Percentiles rank a stretch among this genome's conserved stretches.
phyloP scores from a whole-genome alignment of 192 early-diverging fungal species.

The Linnemannia exigua region DNA sequence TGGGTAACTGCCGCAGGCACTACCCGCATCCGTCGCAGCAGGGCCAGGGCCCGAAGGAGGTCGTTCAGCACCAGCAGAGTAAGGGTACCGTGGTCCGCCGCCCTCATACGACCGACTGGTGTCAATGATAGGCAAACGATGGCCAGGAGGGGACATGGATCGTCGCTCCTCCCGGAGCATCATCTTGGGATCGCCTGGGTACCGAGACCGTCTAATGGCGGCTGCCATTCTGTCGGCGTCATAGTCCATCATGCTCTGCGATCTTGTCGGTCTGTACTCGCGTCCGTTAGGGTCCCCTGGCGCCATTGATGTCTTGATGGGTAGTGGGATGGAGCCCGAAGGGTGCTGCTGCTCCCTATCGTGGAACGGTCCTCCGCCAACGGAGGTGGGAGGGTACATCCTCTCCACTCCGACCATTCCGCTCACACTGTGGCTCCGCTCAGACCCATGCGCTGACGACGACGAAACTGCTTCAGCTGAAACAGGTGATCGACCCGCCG shows the following conservation, averaged over 20 bases:
- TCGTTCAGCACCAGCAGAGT: conserved; percentile 4
- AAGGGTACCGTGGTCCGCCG: conserved; percentile 7
- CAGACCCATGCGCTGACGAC: background rate
- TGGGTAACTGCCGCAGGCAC: background rate
- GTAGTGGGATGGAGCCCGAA: background rate
- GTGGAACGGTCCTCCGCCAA: conserved; percentile 11
- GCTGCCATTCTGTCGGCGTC: conserved; percentile 11
- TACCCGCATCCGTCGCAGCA: background rate
- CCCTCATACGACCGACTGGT: conserved; percentile 16
- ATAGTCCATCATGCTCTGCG: conserved; percentile 32
- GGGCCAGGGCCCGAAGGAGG: background rate
- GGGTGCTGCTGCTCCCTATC: conserved; percentile 9
- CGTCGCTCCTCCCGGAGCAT: conserved; percentile 16
- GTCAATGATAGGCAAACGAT: background rate
- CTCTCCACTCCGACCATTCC: conserved; percentile 36
- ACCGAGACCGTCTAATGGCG: conserved; percentile 12
- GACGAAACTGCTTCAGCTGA: background rate
- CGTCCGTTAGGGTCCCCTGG: conserved; percentile 7
- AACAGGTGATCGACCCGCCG: background rate
- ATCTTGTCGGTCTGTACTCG: conserved; percentile 25
- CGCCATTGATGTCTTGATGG: conserved; percentile 8
- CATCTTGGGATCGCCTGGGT: conserved; percentile 17
- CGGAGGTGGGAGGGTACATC: background rate
- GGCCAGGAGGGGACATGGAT: conserved; percentile 24
- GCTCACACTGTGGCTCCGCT: conserved; percentile 21